Conservation (phyloP, 2,329 filamentous ascomycete genomes). For the Fusarium praegraminearum region DNA sequence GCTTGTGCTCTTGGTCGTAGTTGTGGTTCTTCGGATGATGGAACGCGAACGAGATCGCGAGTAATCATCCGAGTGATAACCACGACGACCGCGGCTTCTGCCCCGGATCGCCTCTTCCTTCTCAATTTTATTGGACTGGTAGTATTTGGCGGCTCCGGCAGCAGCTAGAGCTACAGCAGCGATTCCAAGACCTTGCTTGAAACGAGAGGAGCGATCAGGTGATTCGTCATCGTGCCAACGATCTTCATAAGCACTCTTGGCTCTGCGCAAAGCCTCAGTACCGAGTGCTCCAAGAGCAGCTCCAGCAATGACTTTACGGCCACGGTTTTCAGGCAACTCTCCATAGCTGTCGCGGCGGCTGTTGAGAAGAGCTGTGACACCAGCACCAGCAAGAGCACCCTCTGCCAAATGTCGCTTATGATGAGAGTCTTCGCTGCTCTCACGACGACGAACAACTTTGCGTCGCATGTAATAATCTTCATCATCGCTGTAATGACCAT, state of each 20-base stretch:
- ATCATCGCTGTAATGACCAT: slow-evolving; percentile 61
- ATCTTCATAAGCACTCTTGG: slow-evolving; percentile 71
- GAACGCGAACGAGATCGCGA: slow-evolving; percentile 58
- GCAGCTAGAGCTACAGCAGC: slow-evolving; percentile 73
- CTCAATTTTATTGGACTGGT: slow-evolving; percentile 69
- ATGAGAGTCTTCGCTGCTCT: slow-evolving; percentile 64
- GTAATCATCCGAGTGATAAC: slow-evolving; percentile 58
- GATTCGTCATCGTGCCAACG: slow-evolving; percentile 57
- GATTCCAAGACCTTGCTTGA: slow-evolving; percentile 72
- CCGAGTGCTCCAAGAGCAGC: slow-evolving; percentile 73
- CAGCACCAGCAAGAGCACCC: slow-evolving; percentile 73
- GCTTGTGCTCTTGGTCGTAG: slow-evolving; percentile 54
- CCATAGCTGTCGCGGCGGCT: slow-evolving; percentile 65
- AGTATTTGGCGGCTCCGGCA: slow-evolving; percentile 74
- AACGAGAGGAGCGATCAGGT: slow-evolving; percentile 59
- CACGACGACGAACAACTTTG: slow-evolving; percentile 62
- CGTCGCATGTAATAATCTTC: slow-evolving; percentile 62
- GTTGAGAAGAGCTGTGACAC: slow-evolving; percentile 68
- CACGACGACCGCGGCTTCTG: slow-evolving; percentile 60
- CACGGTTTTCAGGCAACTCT: slow-evolving; percentile 63
- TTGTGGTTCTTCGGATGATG: slow-evolving; percentile 51
- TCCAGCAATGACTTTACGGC: slow-evolving; percentile 70
- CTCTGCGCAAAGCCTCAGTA: slow-evolving; percentile 70
- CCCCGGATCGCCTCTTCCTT: slow-evolving; percentile 70
- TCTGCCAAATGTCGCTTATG: slow-evolving; percentile 72